These are phyloP conservation scores for Curvularia sp. DNA, from an alignment of 2,329 filamentous ascomycete genomes.

Conservation along the genomic window DNA sequence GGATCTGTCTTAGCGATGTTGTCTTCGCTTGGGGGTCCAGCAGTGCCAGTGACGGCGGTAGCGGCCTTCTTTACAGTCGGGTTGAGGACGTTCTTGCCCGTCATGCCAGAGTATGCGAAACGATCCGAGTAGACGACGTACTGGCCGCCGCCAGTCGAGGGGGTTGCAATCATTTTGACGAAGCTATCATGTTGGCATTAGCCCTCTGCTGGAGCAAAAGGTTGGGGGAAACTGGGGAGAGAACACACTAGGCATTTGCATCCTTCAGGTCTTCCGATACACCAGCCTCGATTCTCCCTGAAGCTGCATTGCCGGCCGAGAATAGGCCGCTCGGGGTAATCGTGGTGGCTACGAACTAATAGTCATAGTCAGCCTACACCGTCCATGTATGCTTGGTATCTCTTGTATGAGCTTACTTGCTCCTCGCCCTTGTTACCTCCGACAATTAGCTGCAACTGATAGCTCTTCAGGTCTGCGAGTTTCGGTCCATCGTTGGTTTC, in stretches of 20 bases:
- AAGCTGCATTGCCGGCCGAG: constrained; percentile 52
- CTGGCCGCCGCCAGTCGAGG: constrained; percentile 61
- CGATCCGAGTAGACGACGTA: constrained; percentile 67
- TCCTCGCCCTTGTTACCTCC: constrained; percentile 62
- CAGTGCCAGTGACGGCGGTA: constrained; percentile 34
- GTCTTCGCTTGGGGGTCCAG: constrained; percentile 39
- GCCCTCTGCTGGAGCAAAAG: neutral
- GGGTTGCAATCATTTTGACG: constrained; percentile 61
- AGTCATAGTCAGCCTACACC: constrained; percentile 8
- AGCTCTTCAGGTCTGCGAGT: constrained; percentile 60
- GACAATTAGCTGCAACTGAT: constrained; percentile 66
- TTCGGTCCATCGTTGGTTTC: constrained; percentile 61
- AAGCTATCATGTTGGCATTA: constrained; percentile 32
- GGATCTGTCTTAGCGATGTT: constrained; percentile 28
- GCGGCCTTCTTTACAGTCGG: constrained; percentile 52
- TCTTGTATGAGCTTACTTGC: constrained; percentile 52
- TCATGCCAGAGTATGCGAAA: constrained; percentile 71
- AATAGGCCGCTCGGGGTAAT: constrained; percentile 58
- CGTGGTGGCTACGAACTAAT: constrained; percentile 21
- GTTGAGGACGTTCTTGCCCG: constrained; percentile 65
- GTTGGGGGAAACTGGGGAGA: neutral
- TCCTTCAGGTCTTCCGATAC: constrained; percentile 45
- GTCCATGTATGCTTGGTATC: neutral
- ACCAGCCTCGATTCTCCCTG: constrained; percentile 34
- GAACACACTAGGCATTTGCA: constrained; percentile 63